Base-by-base conservation (phyloP, 1,284 basidiomycete genomes). In the Trichosporon sp. region DNA sequence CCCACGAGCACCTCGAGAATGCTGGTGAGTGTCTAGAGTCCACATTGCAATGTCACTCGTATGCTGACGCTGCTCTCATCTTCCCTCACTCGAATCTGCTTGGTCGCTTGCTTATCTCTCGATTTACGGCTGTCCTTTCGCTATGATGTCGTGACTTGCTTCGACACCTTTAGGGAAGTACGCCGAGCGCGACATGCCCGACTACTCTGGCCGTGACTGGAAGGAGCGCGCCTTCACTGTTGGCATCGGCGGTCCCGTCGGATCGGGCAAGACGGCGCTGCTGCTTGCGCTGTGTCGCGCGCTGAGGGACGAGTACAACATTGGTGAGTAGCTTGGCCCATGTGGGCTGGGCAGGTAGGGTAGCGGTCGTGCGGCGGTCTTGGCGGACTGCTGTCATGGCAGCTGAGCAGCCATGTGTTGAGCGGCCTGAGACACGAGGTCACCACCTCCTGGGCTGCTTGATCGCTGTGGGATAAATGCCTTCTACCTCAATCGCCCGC, bases 221-320 rank as follows among this genome's bases (percentile, higher is more conserved):
- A 85, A 87, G 61, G 95, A 98, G 81, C 84, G 95, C 66, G 95
- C 92, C 1, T 99, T 99, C 81, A 99, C 95, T 0, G 84, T 99
- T 63, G 95, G 95, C 4, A 98, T 98, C 65, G 95, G 95, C 74
- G 95, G 95, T 1, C 92, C 95, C 0, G 95, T 99, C 21, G 96
- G 96, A 11, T 96, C 94, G 1, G 96, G 96, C 13, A 98, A 99
- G 84, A 99, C 95, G 0, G 95, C 95, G 0, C 81, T 99, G 64
- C 90, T 95, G 0, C 86, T 99, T 46, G 92, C 91, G 0, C 85
- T 99, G n/a, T 99, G 96, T 80, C 86, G 88, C 73, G 85, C 84
- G 59, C 83, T 99, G 59, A 85, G 95, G 61, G 86, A 87, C 46
- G 84, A 88, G 68, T 91, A 90, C 80, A 98, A 99, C 80, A 90